Conservation (phyloP, 2,329 filamentous ascomycete genomes). For the Macrophomina phaseolina region DNA sequence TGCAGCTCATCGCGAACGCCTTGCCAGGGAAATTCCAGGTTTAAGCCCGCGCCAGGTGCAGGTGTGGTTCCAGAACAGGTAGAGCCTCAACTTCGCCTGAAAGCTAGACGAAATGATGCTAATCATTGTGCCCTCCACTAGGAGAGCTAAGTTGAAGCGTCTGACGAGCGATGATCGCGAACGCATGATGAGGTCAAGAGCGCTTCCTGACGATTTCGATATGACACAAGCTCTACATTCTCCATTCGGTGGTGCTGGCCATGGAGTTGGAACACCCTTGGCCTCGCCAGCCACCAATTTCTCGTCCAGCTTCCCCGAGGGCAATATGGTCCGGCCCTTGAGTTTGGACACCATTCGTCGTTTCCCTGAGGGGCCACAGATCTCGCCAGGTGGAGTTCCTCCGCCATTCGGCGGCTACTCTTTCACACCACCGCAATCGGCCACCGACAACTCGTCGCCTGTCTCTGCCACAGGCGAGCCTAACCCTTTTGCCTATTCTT, state of each 20-base stretch:
- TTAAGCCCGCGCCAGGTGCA: constrained; percentile 92
- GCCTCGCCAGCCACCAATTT: constrained; percentile 51
- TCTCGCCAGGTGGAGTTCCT: constrained; percentile 70
- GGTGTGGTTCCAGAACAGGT: constrained; percentile 99
- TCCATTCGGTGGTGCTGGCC: constrained; percentile 53
- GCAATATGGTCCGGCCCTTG: constrained; percentile 70
- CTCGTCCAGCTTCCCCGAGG: constrained; percentile 49
- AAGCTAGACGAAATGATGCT: background rate
- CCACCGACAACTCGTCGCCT: constrained; percentile 54
- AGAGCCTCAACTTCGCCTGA: constrained; percentile 39
- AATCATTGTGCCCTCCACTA: constrained; percentile 34
- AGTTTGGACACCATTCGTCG: constrained; percentile 72
- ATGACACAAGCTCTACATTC: constrained; percentile 65
- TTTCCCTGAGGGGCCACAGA: constrained; percentile 67
- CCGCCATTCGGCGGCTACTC: constrained; percentile 71
- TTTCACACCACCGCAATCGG: constrained; percentile 63
- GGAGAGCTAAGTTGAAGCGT: constrained; percentile 66
- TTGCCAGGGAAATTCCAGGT: constrained; percentile 89
- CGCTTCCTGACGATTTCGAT: constrained; percentile 65
- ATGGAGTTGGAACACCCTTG: constrained; percentile 54
- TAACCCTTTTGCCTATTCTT: constrained; percentile 48
- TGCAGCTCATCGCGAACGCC: constrained; percentile 83
- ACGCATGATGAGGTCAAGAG: constrained; percentile 65
- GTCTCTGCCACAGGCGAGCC: constrained; percentile 48
- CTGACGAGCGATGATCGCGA: constrained; percentile 66